Conservation (phyloP, 495 filamentous ascomycete genomes). For the Penicillium antarcticum region DNA sequence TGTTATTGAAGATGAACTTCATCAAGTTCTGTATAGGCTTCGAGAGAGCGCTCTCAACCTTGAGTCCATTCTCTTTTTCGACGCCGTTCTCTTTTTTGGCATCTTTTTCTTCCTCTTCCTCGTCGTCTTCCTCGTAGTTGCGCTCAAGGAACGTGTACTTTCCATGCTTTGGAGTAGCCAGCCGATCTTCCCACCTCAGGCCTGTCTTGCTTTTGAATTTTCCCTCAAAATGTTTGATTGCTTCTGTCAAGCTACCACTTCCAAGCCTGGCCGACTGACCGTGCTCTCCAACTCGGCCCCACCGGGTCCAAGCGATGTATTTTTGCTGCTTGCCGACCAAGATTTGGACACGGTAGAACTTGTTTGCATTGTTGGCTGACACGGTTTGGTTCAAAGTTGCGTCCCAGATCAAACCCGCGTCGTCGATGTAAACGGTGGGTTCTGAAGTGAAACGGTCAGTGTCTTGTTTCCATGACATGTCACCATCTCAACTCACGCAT, state of each 20-base stretch:
- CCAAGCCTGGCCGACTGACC: slow-evolving; percentile 56
- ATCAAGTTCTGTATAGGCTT: slow-evolving; percentile 63
- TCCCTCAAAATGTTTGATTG: slow-evolving; percentile 57
- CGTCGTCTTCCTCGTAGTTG: slow-evolving; percentile 64
- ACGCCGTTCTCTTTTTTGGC: slow-evolving; percentile 25
- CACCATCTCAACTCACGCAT: slow-evolving; percentile 2
- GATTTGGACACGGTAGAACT: slow-evolving; percentile 68
- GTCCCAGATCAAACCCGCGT: slow-evolving; percentile 59
- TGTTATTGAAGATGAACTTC: slow-evolving; percentile 76
- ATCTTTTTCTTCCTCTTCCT: slow-evolving; percentile 46
- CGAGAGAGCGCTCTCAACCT: slow-evolving; percentile 51
- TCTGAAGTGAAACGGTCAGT: slow-evolving; percentile 3
- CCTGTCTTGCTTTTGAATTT: slow-evolving; percentile 82
- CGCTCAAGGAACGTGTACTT: slow-evolving; percentile 79
- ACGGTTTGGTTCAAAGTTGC: slow-evolving; percentile 49
- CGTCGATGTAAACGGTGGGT: slow-evolving; percentile 61
- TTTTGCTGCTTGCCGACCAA: slow-evolving; percentile 18
- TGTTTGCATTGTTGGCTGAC: slow-evolving; percentile 61
- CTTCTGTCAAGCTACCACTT: slow-evolving; percentile 36
- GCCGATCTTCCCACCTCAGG: slow-evolving; percentile 60
- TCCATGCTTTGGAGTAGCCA: slow-evolving; percentile 51
- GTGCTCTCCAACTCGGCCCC: slow-evolving; percentile 74
- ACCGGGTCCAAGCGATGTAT: slow-evolving; percentile 64
- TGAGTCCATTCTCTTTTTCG: slow-evolving; percentile 25
- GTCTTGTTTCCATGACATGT: not conserved